Evolutionary conservation across 805 yeast species (phyloP).

Genomic region (Yamadazyma takamatsuzukensis): DNA sequence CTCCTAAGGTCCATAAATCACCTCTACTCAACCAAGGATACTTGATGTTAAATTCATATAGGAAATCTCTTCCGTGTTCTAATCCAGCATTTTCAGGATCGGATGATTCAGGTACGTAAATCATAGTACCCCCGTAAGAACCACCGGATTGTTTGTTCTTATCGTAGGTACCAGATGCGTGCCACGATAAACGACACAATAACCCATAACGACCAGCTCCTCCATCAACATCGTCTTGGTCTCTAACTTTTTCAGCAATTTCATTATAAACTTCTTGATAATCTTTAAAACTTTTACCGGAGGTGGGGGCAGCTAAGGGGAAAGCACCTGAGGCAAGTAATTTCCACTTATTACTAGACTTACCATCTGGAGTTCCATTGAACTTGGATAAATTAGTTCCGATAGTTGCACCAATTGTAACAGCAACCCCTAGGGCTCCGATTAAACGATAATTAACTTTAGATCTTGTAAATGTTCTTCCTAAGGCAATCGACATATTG

Average conservation of each 20-base stretch:
- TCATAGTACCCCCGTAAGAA: slow-evolving; percentile 36
- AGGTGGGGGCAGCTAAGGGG: slow-evolving; percentile 32
- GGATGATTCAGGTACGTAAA: slow-evolving; percentile 26
- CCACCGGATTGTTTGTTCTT: slow-evolving; percentile 28
- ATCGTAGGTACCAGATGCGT: slow-evolving; percentile 30
- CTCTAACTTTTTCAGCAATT: slow-evolving; percentile 60
- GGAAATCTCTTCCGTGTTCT: slow-evolving; percentile 51
- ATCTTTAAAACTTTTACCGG: slow-evolving; percentile 42
- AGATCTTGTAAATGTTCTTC: too few relatives aligned
- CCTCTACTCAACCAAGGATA: slow-evolving; percentile 75
- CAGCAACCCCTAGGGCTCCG: too few relatives aligned
- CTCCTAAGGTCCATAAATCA: slow-evolving; percentile 76
- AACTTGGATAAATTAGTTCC: too few relatives aligned
- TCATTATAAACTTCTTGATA: slow-evolving; percentile 69
- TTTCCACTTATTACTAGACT: too few relatives aligned
- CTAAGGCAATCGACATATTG: too few relatives aligned
- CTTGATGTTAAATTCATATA: slow-evolving; percentile 51
- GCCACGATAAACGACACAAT: slow-evolving; percentile 39
- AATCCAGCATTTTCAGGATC: slow-evolving; percentile 60
- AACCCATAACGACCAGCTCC: slow-evolving; percentile 38
- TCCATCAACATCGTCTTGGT: slow-evolving; percentile 33
- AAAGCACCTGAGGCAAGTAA: slow-evolving; percentile 22
- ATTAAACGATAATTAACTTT: too few relatives aligned
- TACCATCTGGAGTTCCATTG: too few relatives aligned
- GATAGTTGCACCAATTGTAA: too few relatives aligned